Percentiles rank a stretch among this genome's conserved stretches.
These are phyloP conservation scores for Sorghum bicolor DNA, from an alignment of 176 grass and related monocot genomes.

Conservation along the genomic window DNA sequence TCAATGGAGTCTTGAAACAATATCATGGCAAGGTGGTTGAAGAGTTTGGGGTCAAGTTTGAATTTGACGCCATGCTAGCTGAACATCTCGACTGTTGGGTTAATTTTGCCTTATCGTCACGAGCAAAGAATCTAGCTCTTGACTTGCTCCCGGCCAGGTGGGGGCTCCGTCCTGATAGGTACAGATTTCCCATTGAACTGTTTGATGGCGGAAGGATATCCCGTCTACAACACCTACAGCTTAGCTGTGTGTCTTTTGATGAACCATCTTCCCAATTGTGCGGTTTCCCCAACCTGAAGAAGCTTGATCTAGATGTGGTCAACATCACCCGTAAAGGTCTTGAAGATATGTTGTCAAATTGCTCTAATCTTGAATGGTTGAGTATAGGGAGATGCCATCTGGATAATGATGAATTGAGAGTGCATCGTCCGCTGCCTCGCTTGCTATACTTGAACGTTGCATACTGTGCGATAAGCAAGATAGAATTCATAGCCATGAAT, in stretches of 20 bases:
- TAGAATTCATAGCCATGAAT: background rate
- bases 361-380: conserved; percentile 6
- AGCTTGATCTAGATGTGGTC: background rate
- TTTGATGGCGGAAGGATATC: background rate
- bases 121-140: background rate
- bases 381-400: conserved; percentile 10
- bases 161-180: background rate
- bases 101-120: background rate
- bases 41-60: background rate
- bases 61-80: background rate
- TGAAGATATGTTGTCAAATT: conserved; percentile 6
- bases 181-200: conserved; percentile 7
- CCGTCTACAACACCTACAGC: background rate
- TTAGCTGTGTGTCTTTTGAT: background rate
- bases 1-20: conserved; percentile 4
- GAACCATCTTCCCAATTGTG: background rate
- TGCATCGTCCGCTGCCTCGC: background rate
- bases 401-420: background rate
- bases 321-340: background rate
- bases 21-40: background rate
- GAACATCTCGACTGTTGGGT: conserved; percentile 7
- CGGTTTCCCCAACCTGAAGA: background rate
- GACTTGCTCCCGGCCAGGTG: background rate
- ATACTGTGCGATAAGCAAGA: background rate
- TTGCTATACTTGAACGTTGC: background rate